Evolutionary conservation across 352 stramenopile species (phyloP), one percentile per base, ranked within the genome.

Genomic region (Globisporangium uncinulatum): DNA sequence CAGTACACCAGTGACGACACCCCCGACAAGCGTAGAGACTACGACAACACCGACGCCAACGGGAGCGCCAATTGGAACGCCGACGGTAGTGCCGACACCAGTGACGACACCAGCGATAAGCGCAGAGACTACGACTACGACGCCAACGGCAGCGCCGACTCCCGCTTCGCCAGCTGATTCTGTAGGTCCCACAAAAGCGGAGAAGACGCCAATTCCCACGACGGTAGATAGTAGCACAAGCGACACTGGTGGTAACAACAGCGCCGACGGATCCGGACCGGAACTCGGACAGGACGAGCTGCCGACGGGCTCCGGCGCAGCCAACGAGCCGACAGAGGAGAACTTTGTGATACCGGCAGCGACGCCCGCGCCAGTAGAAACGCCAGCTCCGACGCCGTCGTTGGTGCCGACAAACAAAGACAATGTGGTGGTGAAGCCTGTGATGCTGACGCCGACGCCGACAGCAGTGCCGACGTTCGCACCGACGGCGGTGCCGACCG

Each of bases 211-310:
- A 4, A 29, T 29, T 29, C 24, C 24, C 24, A 29, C 24, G 24
- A 29, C 24, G 24, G 24, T 29, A 29, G 24, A 29, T 29, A 29
- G 24, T 4, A 29, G 24, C 24, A 24, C 49, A 44, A 37, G n/a
- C 57, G n/a, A 62, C 65, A 4, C 45, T 51, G 17, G 32, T 24
- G 2, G 42, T 54, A 32, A 24, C 50, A 7, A 32, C 34, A 14
- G 50, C 20, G 9, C 21, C 21, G 50, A 29, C 10, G 45, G 5
- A 49, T 34, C 15, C 10, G 42, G 5, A 46, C 15, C 42, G 14
- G 15, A 11, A 4, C 5, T 46, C 14, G 42, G 6, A 46, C 13
- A 10, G 6, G 42, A 46, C 24, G 24, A 29, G 24, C 24, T 29
- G 4, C 4, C 24, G 24, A 4, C 24, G 24, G 24, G 24, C 24